Percentiles rank a stretch among this genome's conserved stretches.
Evolutionary conservation across 352 stramenopile genomes (phyloP).

Genomic region (Aphanomyces astaci): DNA sequence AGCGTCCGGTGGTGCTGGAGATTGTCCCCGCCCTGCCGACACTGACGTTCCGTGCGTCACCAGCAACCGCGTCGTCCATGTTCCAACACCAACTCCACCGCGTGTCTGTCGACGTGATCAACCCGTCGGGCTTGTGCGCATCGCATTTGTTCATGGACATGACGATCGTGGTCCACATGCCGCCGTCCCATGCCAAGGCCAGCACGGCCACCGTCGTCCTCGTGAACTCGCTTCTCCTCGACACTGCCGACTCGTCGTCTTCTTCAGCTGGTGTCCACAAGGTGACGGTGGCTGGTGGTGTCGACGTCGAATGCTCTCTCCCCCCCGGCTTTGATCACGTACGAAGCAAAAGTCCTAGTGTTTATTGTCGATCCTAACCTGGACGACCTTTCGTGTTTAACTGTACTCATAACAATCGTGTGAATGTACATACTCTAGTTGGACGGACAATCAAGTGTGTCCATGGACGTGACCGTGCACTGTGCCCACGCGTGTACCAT

Average conservation of each 20-base stretch:
- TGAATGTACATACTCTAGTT: too few relatives aligned
- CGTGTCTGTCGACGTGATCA: neutral
- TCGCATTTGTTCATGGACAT: neutral
- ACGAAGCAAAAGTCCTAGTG: too few relatives aligned
- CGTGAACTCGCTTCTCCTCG: neutral
- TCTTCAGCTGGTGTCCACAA: neutral
- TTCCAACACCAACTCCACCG: neutral
- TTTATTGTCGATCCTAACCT: too few relatives aligned
- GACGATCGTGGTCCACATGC: neutral
- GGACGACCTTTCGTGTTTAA: too few relatives aligned
- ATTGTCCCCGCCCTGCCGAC: neutral
- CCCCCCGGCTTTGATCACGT: too few relatives aligned
- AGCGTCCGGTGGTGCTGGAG: neutral
- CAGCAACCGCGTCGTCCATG: neutral
- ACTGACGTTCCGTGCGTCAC: neutral
- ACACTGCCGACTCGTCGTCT: neutral
- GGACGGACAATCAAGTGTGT: neutral
- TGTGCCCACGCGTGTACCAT: neutral
- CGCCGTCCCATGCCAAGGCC: neutral
- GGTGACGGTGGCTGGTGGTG: neutral
- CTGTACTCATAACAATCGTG: too few relatives aligned
- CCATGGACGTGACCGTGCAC: neutral
- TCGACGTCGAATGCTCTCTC: too few relatives aligned
- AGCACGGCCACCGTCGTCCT: neutral
- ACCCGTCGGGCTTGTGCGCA: neutral